Percentiles rank a stretch among this genome's conserved stretches.
Conservation (phyloP, 2,329 filamentous ascomycete genomes). For the Lecanicillium sp. region DNA sequence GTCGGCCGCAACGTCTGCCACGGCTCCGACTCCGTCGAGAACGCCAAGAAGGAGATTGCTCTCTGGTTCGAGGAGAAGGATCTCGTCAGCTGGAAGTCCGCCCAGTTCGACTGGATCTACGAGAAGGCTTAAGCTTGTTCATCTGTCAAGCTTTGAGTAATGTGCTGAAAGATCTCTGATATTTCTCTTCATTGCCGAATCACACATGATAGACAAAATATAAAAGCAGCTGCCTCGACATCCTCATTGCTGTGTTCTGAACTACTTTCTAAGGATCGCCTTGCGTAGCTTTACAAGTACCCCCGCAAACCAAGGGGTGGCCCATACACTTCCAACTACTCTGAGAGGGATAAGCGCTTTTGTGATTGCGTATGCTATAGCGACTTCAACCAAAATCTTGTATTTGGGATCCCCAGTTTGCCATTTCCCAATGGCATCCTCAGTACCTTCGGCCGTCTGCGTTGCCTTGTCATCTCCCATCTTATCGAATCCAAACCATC, state of each 20-base stretch:
- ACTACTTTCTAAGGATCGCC: constrained; percentile 24
- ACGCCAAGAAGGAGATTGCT: constrained; percentile 98
- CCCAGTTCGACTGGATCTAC: constrained; percentile 92
- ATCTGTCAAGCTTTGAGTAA: not conserved
- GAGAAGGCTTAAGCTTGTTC: constrained; percentile 61
- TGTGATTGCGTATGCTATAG: constrained; percentile 83
- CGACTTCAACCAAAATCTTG: constrained; percentile 61
- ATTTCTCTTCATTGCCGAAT: not conserved
- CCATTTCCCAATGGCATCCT: constrained; percentile 32
- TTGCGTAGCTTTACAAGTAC: constrained; percentile 42
- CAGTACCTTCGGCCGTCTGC: constrained; percentile 11
- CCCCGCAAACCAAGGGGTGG: constrained; percentile 85
- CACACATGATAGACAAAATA: constrained; percentile 1
- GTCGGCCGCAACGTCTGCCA: constrained; percentile 98
- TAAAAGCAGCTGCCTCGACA: not conserved
- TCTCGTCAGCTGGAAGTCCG: constrained; percentile 75
- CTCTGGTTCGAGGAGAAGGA: constrained; percentile 95
- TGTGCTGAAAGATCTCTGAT: not conserved
- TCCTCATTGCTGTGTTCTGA: not conserved
- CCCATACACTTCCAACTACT: constrained; percentile 75
- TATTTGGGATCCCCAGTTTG: constrained; percentile 40
- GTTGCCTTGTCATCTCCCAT: constrained; percentile 11
- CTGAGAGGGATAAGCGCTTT: constrained; percentile 77
- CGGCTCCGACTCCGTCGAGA: constrained; percentile 98
- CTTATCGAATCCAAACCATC: constrained; percentile 65